A percentile compares a stretch with the other conserved stretches of the same genome.
These are phyloP conservation scores for Paramecium bursaria DNA, from an alignment of 73 alveolate genomes.

Conservation along the genomic window DNA sequence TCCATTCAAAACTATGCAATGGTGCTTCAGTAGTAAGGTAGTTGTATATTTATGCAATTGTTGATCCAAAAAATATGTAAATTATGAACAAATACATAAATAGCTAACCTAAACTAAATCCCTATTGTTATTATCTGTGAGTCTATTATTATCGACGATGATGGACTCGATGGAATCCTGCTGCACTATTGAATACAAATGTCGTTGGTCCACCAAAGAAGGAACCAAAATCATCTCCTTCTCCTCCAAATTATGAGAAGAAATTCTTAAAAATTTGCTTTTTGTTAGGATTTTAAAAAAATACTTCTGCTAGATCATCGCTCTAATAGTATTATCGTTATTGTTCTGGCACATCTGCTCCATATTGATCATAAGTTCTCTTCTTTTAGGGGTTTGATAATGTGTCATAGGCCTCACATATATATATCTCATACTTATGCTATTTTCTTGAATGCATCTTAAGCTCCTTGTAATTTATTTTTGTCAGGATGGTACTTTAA, in stretches of 20 bases:
- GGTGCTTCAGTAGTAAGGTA: constrained; percentile 9
- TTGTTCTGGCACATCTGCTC: constrained; percentile 66
- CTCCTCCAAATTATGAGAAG: constrained; percentile 46
- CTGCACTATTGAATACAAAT: constrained; percentile 18
- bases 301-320: constrained; percentile 60
- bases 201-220: no score
- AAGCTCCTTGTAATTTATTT: constrained; percentile 78
- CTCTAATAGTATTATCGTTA: constrained; percentile 61
- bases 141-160: background rate
- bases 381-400: constrained; percentile 59
- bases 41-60: background rate
- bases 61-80: constrained; percentile 42
- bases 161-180: constrained; percentile 27
- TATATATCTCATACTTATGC: constrained; percentile 9
- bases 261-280: constrained; percentile 59
- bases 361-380: constrained; percentile 64
- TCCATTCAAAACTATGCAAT: background rate
- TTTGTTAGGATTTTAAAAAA: no score
- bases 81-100: background rate
- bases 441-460: constrained; percentile 82
- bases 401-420: constrained; percentile 60
- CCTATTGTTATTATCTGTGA: background rate
- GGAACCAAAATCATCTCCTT: constrained; percentile 29
- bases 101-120: background rate
- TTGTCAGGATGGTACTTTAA: constrained; percentile 94